Evolutionary conservation across 306 rosid species (phyloP).

Genomic region (Prunus dulcis): DNA sequence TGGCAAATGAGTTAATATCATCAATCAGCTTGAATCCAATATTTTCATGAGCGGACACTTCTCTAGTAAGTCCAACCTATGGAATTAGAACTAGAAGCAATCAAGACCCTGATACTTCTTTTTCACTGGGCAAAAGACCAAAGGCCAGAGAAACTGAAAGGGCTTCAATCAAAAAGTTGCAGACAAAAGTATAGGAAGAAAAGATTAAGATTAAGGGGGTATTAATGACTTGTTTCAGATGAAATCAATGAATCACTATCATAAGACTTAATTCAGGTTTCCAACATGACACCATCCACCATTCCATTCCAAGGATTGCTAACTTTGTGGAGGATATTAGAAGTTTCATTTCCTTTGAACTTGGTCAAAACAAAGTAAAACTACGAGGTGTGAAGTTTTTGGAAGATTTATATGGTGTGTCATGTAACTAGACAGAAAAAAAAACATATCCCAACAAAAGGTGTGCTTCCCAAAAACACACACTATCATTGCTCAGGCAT

Average conservation of each 20-base stretch:
- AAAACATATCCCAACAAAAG: not conserved
- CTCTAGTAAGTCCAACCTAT: not conserved
- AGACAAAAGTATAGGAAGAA: not conserved
- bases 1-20: not conserved
- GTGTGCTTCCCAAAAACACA: no score
- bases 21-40: not conserved
- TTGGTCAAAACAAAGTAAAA: no score
- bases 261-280: not conserved
- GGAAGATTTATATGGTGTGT: not conserved
- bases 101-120: not conserved
- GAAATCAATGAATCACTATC: not conserved
- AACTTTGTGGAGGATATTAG: not conserved
- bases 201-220: not conserved
- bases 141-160: not conserved
- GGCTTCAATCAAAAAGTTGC: not conserved
- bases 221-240: not conserved
- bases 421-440: not conserved
- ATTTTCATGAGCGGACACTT: not conserved
- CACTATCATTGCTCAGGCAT: not conserved
- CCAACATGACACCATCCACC: not conserved
- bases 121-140: not conserved
- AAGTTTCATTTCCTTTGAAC: no score
- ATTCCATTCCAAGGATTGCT: not conserved
- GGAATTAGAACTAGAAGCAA: not conserved
- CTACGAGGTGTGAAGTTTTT: not conserved